Evolutionary conservation across 352 stramenopile genomes (phyloP).

Genomic region (Pythium oligandrum): DNA sequence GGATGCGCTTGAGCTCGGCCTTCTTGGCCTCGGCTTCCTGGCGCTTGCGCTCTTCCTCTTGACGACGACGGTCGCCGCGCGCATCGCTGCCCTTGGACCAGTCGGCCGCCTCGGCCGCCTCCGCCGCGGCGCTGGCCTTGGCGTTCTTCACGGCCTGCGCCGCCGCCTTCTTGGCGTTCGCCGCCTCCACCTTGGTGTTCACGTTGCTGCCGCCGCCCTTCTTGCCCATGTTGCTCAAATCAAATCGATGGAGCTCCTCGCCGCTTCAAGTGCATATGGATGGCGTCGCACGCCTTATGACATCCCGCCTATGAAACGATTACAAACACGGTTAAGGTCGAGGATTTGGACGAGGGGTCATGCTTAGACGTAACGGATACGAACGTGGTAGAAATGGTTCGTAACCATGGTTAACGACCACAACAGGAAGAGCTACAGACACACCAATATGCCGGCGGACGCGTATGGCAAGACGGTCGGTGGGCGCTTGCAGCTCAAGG

Average conservation of each 20-base stretch:
- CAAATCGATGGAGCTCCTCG: too few species aligned
- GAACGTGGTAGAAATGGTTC: too few species aligned
- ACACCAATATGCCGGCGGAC: neutral
- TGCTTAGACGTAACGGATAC: too few species aligned
- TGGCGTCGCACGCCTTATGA: too few species aligned
- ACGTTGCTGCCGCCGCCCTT: slow-evolving; percentile 36
- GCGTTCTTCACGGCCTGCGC: slow-evolving; percentile 52
- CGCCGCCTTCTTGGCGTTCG: slow-evolving; percentile 64
- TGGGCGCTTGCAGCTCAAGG: slow-evolving; percentile 80
- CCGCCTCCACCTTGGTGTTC: slow-evolving; percentile 76
- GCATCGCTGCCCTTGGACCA: slow-evolving; percentile 54
- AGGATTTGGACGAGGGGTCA: too few species aligned
- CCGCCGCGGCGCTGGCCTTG: slow-evolving; percentile 35
- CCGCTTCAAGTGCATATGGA: too few species aligned
- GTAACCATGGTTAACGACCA: too few species aligned
- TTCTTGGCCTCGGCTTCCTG: slow-evolving; percentile 61
- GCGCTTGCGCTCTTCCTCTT: slow-evolving; percentile 62
- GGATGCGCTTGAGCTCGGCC: slow-evolving; percentile 63
- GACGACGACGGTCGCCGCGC: slow-evolving; percentile 31
- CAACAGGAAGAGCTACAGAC: too few species aligned
- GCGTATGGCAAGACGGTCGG: slow-evolving; percentile 70
- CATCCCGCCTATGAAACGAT: too few species aligned
- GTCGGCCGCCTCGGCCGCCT: slow-evolving; percentile 39
- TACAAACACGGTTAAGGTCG: too few species aligned
- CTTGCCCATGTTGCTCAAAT: slow-evolving; percentile 24